phyloP scores from a whole-genome alignment of 177 flowering plant genomes.

The Vitis hybrid region DNA sequence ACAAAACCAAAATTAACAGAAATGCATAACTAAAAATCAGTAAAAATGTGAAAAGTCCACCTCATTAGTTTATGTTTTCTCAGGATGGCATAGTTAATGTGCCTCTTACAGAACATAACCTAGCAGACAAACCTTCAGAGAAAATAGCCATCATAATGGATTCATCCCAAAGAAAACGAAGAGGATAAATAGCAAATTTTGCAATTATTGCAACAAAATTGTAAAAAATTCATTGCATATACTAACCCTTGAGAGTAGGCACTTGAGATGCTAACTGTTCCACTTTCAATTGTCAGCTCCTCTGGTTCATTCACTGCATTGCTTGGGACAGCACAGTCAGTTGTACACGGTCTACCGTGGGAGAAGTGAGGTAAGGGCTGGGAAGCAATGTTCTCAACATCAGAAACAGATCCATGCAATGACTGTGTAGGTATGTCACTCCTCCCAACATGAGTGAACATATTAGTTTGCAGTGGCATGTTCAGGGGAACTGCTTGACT shows the following conservation, averaged over 20 bases:
- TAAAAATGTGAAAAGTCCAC: not conserved
- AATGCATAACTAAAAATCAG: not conserved
- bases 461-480: slow-evolving; percentile 22
- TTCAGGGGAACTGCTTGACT: slow-evolving; percentile 15
- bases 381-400: slow-evolving; percentile 27
- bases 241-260: slow-evolving; percentile 56
- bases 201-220: not conserved
- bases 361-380: slow-evolving; percentile 19
- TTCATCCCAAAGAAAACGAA: not conserved
- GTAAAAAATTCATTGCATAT: not conserved
- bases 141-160: not conserved
- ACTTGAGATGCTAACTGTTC: slow-evolving; percentile 28
- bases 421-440: slow-evolving; percentile 15
- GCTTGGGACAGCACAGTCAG: slow-evolving; percentile 23
- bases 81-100: not conserved
- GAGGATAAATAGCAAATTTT: not conserved
- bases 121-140: not conserved
- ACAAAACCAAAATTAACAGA: not conserved
- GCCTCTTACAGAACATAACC: not conserved
- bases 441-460: slow-evolving; percentile 24
- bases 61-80: not conserved
- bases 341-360: slow-evolving; percentile 19
- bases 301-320: slow-evolving; percentile 22
- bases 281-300: slow-evolving; percentile 23
- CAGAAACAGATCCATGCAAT: slow-evolving; percentile 25